These are phyloP conservation scores for Plasmodium coatneyi DNA, from an alignment of 169 alveolate species.

Conservation along the genomic window DNA sequence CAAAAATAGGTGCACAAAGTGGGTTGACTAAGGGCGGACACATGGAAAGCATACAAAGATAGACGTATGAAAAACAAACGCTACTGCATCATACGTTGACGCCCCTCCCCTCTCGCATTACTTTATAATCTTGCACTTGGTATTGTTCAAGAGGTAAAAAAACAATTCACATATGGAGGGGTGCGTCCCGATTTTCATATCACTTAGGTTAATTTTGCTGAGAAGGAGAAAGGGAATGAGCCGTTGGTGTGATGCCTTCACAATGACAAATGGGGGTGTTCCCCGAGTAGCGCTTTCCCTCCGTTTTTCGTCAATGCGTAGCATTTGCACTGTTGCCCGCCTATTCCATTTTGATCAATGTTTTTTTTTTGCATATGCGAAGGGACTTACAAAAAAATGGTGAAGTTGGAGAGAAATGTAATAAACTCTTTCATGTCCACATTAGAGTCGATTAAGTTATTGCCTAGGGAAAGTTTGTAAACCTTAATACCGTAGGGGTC, in stretches of 20 bases:
- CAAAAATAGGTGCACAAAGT: background rate
- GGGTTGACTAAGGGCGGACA: background rate
- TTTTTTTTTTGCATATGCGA: background rate
- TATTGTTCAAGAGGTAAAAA: conserved; percentile 39
- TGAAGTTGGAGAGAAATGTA: conserved; percentile 37
- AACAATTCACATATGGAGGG: conserved; percentile 18
- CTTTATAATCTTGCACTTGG: conserved; percentile 57
- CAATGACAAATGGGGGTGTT: background rate
- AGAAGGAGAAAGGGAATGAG: conserved; percentile 8
- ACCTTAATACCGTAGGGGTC: conserved; percentile 21
- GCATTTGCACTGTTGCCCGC: background rate
- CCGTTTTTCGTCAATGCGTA: background rate
- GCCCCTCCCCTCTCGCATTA: background rate
- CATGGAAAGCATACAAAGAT: background rate
- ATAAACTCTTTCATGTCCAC: conserved; percentile 7
- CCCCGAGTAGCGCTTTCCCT: background rate
- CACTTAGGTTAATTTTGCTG: conserved; percentile 53
- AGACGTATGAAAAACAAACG: background rate
- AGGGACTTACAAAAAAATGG: conserved; percentile 50
- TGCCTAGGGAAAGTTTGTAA: conserved; percentile 42
- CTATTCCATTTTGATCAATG: background rate
- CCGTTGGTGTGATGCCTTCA: background rate
- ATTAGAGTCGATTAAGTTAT: conserved; percentile 24
- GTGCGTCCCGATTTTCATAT: conserved; percentile 24
- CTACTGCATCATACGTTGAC: background rate